phyloP scores from a whole-genome alignment of 2,329 filamentous ascomycete species.

The Trichoderma lentiforme region DNA sequence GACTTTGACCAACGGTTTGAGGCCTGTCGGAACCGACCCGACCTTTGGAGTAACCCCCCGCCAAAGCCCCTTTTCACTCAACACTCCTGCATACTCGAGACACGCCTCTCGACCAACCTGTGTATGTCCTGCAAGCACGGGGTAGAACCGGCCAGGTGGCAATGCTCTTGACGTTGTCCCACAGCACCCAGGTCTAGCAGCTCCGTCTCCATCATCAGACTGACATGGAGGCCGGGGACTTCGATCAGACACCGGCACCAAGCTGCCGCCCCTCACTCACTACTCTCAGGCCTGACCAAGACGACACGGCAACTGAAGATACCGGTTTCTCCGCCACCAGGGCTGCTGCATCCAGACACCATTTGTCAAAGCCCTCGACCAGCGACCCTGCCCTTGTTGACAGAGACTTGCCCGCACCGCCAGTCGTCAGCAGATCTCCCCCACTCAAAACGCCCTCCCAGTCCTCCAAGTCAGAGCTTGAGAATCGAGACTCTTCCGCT shows the following conservation, averaged over 20 bases:
- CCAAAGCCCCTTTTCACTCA: neutral
- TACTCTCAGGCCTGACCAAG: constrained; percentile 19
- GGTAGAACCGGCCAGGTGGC: neutral
- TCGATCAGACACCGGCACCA: constrained; percentile 34
- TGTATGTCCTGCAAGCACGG: neutral
- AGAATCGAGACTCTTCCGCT: constrained; percentile 12
- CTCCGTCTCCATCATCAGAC: constrained; percentile 20
- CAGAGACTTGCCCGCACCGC: constrained; percentile 23
- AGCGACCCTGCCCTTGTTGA: constrained; percentile 22
- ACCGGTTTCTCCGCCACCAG: constrained; percentile 15
- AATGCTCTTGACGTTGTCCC: constrained; percentile 27
- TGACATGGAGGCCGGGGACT: constrained; percentile 27
- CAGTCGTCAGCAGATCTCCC: constrained; percentile 20
- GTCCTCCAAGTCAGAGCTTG: constrained; percentile 2
- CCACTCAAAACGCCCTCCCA: neutral
- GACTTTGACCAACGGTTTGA: neutral
- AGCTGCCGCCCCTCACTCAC: constrained; percentile 31
- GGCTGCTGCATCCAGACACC: constrained; percentile 21
- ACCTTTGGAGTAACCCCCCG: neutral
- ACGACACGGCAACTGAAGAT: neutral
- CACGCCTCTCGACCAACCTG: constrained; percentile 3
- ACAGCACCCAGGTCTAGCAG: constrained; percentile 23
- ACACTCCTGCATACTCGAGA: neutral
- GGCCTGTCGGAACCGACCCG: neutral
- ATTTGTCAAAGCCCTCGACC: constrained; percentile 26